phyloP scores from a whole-genome alignment of 1,139 yeast genomes.

The Lodderomyces orthopsilosis region DNA sequence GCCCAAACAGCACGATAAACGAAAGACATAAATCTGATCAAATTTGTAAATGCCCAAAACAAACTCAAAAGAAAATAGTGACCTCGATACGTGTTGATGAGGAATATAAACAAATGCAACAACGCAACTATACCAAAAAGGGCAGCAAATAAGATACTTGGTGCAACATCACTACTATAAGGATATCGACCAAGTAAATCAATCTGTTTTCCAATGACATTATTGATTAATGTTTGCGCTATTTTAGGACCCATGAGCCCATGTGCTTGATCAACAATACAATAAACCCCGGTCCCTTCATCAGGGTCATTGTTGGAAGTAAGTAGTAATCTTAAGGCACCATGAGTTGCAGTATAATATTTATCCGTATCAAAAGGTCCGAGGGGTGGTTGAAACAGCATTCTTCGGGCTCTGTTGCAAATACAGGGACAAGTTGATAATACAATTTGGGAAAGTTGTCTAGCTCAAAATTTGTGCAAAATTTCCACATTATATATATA shows the following conservation, averaged over 20 bases:
- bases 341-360: slow-evolving; percentile 6
- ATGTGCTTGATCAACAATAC: slow-evolving; percentile 17
- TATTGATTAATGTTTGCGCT: slow-evolving; percentile 22
- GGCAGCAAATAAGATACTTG: slow-evolving; percentile 29
- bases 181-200: slow-evolving; percentile 40
- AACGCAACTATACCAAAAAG: slow-evolving; percentile 26
- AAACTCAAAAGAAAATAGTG: slow-evolving; percentile 34
- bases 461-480: neutral
- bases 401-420: no score
- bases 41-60: slow-evolving; percentile 29
- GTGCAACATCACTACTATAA: slow-evolving; percentile 24
- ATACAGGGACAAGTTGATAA: neutral
- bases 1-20: slow-evolving; percentile 31
- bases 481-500: neutral
- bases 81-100: slow-evolving; percentile 30
- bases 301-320: slow-evolving; percentile 7
- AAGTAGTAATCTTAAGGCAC: slow-evolving; percentile 5
- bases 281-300: slow-evolving; percentile 9
- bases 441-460: neutral
- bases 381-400: neutral
- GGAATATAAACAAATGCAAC: slow-evolving; percentile 27
- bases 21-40: slow-evolving; percentile 29
- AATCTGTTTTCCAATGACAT: slow-evolving; percentile 20
- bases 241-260: slow-evolving; percentile 23
- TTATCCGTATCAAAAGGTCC: neutral